Conservation (phyloP, 164 flowering plant genomes). For the Houttuynia cordata region DNA sequence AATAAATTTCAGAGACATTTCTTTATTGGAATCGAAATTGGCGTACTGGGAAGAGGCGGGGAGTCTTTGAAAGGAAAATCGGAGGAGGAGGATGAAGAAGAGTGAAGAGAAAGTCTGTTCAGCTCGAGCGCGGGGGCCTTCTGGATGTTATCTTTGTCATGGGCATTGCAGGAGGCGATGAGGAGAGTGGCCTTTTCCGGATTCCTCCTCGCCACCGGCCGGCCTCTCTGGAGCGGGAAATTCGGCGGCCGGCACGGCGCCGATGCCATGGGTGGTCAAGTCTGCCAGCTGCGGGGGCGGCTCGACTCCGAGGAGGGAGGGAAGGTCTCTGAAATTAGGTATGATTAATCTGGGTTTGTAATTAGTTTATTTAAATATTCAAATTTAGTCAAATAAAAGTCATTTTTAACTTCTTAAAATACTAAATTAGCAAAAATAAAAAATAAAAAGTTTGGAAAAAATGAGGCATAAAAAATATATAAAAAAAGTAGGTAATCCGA, state of each 20-base stretch:
- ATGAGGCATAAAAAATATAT: too few species aligned
- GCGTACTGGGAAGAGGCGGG: not conserved
- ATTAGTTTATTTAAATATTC: too few species aligned
- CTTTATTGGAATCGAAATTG: too few species aligned
- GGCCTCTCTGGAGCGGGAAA: not conserved
- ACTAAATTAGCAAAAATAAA: too few species aligned
- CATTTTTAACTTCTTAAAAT: too few species aligned
- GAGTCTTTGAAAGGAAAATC: not conserved
- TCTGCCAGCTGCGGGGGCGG: not conserved
- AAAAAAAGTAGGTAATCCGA: too few species aligned
- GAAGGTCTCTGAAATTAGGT: too few species aligned
- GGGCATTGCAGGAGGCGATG: not conserved
- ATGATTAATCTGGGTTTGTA: too few species aligned
- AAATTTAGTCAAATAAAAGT: too few species aligned
- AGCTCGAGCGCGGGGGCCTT: not conserved
- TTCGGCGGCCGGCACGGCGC: not conserved
- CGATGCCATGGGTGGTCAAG: not conserved
- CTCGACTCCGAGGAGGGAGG: too few species aligned
- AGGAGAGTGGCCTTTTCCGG: not conserved
- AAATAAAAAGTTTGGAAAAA: too few species aligned
- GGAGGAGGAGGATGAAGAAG: not conserved
- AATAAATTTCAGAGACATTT: too few species aligned
- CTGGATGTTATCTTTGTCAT: not conserved
- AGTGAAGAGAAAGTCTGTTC: not conserved
- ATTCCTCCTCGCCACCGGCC: not conserved